Conservation (phyloP, 2,329 filamentous ascomycete genomes). For the Sporothrix pallida region DNA sequence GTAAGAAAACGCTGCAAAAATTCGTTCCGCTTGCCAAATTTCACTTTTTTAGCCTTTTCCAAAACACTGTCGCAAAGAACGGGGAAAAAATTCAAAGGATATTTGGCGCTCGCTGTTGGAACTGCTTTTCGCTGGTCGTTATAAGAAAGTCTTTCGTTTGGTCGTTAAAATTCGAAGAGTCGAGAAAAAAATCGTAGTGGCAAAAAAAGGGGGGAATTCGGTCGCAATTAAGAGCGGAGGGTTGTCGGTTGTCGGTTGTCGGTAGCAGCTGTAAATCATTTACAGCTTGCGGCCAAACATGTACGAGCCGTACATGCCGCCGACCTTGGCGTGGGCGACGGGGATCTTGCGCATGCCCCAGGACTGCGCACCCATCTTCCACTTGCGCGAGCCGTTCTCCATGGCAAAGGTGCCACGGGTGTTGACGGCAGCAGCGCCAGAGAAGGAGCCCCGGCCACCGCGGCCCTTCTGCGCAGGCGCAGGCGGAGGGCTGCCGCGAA, state of each 20-base stretch:
- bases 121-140: constrained; percentile 19
- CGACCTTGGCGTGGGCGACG: constrained; percentile 88
- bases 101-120: constrained; percentile 28
- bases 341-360: constrained; percentile 92
- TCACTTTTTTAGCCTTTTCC: constrained; percentile 26
- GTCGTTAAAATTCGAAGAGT: constrained; percentile 19
- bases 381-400: constrained; percentile 61
- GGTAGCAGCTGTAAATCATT: constrained; percentile 34
- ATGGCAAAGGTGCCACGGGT: constrained; percentile 35
- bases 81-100: background rate
- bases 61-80: constrained; percentile 20
- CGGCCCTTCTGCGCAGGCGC: background rate
- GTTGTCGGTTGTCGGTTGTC: too few relatives aligned
- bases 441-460: constrained; percentile 41
- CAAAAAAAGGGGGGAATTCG: constrained; percentile 29
- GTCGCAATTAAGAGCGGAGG: constrained; percentile 23
- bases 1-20: constrained; percentile 17
- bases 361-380: constrained; percentile 85
- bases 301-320: constrained; percentile 84
- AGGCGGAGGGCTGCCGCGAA: constrained; percentile 55
- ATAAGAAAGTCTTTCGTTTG: constrained; percentile 22
- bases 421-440: constrained; percentile 45
- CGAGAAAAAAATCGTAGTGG: constrained; percentile 22
- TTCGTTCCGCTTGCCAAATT: constrained; percentile 26
- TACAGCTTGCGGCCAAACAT: constrained; percentile 67